These are phyloP conservation scores for Auricularia sp. DNA, from an alignment of 768 basidiomycete species.

Conservation along the genomic window DNA sequence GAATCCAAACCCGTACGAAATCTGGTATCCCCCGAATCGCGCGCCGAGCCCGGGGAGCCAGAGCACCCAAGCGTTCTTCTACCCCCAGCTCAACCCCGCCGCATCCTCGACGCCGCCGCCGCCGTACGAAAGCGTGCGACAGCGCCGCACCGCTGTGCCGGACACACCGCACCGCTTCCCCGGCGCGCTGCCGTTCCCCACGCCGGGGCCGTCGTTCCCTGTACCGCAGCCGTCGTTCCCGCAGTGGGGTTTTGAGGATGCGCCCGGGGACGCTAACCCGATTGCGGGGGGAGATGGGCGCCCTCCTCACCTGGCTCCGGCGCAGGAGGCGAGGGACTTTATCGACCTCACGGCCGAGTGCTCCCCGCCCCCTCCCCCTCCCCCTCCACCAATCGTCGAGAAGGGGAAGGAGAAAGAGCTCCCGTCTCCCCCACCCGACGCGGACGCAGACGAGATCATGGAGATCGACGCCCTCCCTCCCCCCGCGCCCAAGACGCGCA, in stretches of 20 bases:
- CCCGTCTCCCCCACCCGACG: neutral
- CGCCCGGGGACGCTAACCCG: too few species aligned
- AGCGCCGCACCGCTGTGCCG: neutral
- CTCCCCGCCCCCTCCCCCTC: neutral
- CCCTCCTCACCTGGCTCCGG: too few species aligned
- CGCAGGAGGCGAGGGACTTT: neutral
- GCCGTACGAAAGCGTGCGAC: neutral
- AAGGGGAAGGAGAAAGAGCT: neutral
- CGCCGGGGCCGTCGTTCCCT: neutral
- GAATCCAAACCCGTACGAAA: neutral
- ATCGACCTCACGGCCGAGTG: neutral
- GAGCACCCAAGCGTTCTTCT: neutral
- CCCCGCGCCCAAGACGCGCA: neutral
- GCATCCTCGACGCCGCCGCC: neutral
- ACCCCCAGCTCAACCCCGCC: neutral
- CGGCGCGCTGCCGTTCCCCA: neutral
- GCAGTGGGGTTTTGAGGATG: too few species aligned
- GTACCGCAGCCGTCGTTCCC: neutral
- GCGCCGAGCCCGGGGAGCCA: neutral
- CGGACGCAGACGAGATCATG: neutral
- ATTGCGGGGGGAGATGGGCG: too few species aligned
- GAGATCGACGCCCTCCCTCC: neutral
- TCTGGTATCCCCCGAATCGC: neutral
- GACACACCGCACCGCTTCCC: neutral
- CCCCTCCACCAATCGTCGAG: neutral